Evolutionary conservation across 2,329 filamentous ascomycete genomes (phyloP).

Genomic region (Coniochaeta sp.): DNA sequence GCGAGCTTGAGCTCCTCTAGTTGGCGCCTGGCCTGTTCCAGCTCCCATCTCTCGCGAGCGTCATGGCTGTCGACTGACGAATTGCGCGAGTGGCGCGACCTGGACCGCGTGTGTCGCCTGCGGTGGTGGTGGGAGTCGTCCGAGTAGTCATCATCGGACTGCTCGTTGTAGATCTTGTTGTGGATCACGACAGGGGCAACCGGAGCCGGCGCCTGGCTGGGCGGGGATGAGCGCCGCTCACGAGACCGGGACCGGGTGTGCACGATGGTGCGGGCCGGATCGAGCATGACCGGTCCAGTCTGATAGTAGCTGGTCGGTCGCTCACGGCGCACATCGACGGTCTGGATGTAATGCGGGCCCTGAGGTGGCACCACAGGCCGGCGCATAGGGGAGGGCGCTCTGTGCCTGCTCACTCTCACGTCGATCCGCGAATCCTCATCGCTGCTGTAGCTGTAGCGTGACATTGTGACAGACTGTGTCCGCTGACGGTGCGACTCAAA

Average conservation of each 20-base stretch:
- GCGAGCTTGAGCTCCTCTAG: conserved; percentile 37
- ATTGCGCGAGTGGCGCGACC: background rate
- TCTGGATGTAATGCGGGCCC: conserved; percentile 36
- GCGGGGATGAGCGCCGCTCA: conserved; percentile 36
- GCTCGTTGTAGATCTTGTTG: conserved; percentile 44
- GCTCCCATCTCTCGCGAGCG: conserved; percentile 9
- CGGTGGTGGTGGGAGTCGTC: conserved; percentile 27
- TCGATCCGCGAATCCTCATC: conserved; percentile 47
- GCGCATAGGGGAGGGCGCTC: conserved; percentile 22
- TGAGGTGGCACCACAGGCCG: conserved; percentile 9
- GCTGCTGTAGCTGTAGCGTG: conserved; percentile 30
- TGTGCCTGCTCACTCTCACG: conserved; percentile 31
- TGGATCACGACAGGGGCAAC: conserved; percentile 47
- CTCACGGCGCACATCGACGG: conserved; percentile 14
- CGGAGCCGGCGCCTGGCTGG: conserved; percentile 21
- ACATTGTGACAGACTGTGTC: background rate
- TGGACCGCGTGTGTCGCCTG: conserved; percentile 21
- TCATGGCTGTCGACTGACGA: conserved; percentile 9
- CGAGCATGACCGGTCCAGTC: conserved; percentile 30
- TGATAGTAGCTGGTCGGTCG: conserved; percentile 32
- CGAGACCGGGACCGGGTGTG: conserved; percentile 32
- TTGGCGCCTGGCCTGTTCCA: conserved; percentile 28
- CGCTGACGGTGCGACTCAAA: background rate
- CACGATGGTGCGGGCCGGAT: conserved; percentile 39
- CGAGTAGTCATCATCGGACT: conserved; percentile 27